Evolutionary conservation across 2,329 filamentous ascomycete species (phyloP).

Genomic region (Calonectria fujianensis): DNA sequence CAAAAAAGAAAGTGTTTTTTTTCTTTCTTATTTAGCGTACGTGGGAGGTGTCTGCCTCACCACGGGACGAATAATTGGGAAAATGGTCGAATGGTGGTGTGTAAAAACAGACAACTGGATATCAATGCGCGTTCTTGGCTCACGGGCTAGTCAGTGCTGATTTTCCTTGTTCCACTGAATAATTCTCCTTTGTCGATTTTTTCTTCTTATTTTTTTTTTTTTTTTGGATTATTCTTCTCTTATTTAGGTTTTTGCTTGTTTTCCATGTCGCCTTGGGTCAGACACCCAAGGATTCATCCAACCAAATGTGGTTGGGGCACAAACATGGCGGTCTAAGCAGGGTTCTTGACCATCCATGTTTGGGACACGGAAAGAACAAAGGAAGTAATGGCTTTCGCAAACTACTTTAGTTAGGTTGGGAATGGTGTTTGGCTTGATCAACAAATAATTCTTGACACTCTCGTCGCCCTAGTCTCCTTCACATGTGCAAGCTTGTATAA

Average conservation of each 20-base stretch:
- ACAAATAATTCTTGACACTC: slow-evolving; percentile 3
- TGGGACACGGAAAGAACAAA: slow-evolving; percentile 25
- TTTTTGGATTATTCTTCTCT: slow-evolving; percentile 15
- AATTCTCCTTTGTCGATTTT: slow-evolving; percentile 37
- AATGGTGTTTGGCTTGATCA: slow-evolving; percentile 23
- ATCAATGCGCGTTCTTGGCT: background rate
- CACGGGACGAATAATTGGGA: background rate
- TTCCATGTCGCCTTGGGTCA: slow-evolving; percentile 32
- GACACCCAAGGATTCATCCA: slow-evolving; percentile 6
- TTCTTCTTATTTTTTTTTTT: background rate
- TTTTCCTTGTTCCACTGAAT: slow-evolving; percentile 24
- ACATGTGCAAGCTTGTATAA: background rate
- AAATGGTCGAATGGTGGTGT: slow-evolving; percentile 4
- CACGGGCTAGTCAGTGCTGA: background rate
- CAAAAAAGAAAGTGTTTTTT: slow-evolving; percentile 25
- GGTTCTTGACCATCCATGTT: slow-evolving; percentile 31
- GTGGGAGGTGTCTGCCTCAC: background rate
- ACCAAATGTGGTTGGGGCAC: background rate
- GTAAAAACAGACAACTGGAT: background rate
- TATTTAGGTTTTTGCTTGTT: slow-evolving; percentile 15
- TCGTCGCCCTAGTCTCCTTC: background rate
- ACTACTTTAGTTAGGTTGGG: slow-evolving; percentile 30
- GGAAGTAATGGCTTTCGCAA: slow-evolving; percentile 35
- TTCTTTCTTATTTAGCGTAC: slow-evolving; percentile 7
- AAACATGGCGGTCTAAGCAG: slow-evolving; percentile 39